Conservation (phyloP, 2,329 filamentous ascomycete species). For the Bipolaris zeicola region DNA sequence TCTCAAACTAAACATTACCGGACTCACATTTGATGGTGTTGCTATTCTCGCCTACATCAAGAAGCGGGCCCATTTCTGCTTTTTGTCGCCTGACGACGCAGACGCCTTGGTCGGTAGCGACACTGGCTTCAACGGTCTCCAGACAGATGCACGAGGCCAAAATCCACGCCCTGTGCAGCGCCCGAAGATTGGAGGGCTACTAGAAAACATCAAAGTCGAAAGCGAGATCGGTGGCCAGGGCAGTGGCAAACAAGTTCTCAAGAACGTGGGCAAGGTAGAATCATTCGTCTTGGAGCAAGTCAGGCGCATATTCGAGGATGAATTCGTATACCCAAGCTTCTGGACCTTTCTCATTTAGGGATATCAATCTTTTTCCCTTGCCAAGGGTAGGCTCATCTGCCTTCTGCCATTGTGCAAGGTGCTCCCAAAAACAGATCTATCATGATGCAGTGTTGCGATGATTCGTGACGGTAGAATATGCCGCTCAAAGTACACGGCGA, state of each 20-base stretch:
- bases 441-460: conserved; percentile 5
- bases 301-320: conserved; percentile 94
- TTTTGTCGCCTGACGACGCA: conserved; percentile 89
- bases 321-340: conserved; percentile 97
- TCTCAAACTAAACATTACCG: conserved; percentile 91
- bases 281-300: conserved; percentile 97
- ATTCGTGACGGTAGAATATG: conserved; percentile 4
- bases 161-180: conserved; percentile 35
- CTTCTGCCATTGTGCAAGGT: not conserved
- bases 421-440: not conserved
- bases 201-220: conserved; percentile 94
- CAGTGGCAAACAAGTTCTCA: conserved; percentile 89
- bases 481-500: conserved; percentile 6
- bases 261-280: conserved; percentile 98
- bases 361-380: not conserved
- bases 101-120: conserved; percentile 63
- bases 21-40: conserved; percentile 91
- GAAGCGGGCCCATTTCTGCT: conserved; percentile 89
- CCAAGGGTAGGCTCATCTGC: not conserved
- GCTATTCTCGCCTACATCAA: conserved; percentile 91
- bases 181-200: conserved; percentile 69
- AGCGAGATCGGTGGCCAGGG: conserved; percentile 96
- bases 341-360: conserved; percentile 89
- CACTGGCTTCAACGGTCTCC: conserved; percentile 43
- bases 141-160: conserved; percentile 33